Conservation (phyloP, 2,329 filamentous ascomycete genomes). For the Zelopaecilomyces penicillatus region DNA sequence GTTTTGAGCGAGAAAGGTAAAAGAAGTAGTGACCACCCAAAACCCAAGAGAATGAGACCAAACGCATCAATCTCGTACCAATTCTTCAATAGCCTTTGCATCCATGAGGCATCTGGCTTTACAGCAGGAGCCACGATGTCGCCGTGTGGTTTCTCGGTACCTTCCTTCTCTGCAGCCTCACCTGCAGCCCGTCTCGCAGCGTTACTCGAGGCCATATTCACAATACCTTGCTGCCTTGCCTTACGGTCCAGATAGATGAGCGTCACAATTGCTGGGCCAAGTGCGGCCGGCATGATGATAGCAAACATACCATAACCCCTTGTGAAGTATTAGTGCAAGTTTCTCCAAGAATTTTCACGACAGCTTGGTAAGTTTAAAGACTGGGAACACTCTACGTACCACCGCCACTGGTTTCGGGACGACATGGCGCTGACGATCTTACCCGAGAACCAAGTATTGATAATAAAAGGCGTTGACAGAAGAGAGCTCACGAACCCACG, state of each 20-base stretch:
- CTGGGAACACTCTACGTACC: constrained; percentile 5
- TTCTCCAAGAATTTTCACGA: neutral
- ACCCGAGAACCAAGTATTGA: constrained; percentile 31
- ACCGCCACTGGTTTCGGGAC: constrained; percentile 18
- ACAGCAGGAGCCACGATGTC: constrained; percentile 11
- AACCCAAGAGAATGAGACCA: constrained; percentile 38
- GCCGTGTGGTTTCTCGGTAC: constrained; percentile 11
- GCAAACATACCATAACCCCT: constrained; percentile 56
- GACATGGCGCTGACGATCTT: constrained; percentile 33
- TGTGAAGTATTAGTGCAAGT: neutral
- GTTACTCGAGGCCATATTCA: constrained; percentile 24
- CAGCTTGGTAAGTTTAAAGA: neutral
- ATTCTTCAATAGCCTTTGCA: constrained; percentile 25
- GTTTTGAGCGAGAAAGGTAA: constrained; percentile 55
- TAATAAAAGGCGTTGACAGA: constrained; percentile 22
- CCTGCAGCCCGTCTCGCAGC: constrained; percentile 26
- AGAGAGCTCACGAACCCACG: constrained; percentile 24
- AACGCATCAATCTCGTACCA: constrained; percentile 28
- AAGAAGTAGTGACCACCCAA: constrained; percentile 50
- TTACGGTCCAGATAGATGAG: constrained; percentile 49
- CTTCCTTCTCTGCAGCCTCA: constrained; percentile 10
- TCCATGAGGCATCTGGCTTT: constrained; percentile 15
- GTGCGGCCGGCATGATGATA: constrained; percentile 49
- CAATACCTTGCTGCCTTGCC: constrained; percentile 43
- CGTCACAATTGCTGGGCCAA: constrained; percentile 43